These are phyloP conservation scores for Penicillium sp. DNA, from an alignment of 2,329 filamentous ascomycete genomes.

Conservation along the genomic window DNA sequence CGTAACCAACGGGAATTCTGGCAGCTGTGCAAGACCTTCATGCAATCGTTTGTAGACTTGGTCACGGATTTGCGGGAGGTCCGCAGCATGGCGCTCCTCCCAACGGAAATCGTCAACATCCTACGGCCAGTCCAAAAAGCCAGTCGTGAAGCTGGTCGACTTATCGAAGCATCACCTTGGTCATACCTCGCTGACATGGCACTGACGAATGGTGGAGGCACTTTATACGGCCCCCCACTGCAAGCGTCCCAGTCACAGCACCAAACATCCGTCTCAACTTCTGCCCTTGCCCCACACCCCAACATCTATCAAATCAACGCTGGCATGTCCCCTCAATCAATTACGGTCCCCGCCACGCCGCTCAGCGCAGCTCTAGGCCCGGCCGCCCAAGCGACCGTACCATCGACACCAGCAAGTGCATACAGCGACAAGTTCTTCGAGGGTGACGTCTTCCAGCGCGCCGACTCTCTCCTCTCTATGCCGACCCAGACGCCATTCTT, in stretches of 20 bases:
- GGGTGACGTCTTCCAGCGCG: conserved; percentile 54
- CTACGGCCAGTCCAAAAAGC: conserved; percentile 81
- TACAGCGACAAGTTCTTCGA: conserved; percentile 55
- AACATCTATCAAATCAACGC: conserved; percentile 31
- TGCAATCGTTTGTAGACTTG: conserved; percentile 53
- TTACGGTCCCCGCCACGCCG: conserved; percentile 78
- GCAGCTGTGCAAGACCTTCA: conserved; percentile 69
- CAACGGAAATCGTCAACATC: conserved; percentile 70
- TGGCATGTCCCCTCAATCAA: conserved; percentile 52
- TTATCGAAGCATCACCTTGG: conserved; percentile 71
- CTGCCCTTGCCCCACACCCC: conserved; percentile 22
- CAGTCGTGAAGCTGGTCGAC: conserved; percentile 76
- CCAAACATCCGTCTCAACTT: conserved; percentile 35
- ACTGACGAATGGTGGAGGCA: conserved; percentile 34
- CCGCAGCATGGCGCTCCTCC: conserved; percentile 53
- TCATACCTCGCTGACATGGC: conserved; percentile 56
- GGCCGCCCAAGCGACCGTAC: conserved; percentile 86
- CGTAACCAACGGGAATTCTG: conserved; percentile 63
- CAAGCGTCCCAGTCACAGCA: conserved; percentile 38
- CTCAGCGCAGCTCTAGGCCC: conserved; percentile 87
- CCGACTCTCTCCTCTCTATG: conserved; percentile 53
- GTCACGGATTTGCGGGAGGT: conserved; percentile 53
- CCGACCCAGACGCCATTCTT: conserved; percentile 47
- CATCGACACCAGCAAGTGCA: conserved; percentile 59
- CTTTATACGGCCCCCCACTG: conserved; percentile 41